These are phyloP conservation scores for Endothia cerciana DNA, from an alignment of 2,329 filamentous ascomycete species.

Conservation along the genomic window DNA sequence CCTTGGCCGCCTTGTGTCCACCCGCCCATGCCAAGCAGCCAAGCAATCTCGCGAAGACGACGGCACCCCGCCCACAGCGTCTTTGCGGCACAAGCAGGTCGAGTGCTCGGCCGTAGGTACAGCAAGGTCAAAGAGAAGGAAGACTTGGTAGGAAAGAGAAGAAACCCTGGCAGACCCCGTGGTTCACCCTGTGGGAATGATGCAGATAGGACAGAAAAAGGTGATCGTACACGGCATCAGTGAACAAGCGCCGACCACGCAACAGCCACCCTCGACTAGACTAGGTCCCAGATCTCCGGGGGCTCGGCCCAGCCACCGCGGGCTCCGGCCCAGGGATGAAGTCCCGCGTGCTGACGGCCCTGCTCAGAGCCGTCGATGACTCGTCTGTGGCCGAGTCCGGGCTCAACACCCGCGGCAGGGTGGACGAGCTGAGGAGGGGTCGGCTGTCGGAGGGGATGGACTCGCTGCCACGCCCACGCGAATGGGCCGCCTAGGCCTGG, in stretches of 20 bases:
- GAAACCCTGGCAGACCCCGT: neutral
- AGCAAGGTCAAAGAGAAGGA: neutral
- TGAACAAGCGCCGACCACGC: neutral
- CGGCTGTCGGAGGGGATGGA: slow-evolving; percentile 20
- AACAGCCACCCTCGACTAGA: neutral
- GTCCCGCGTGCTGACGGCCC: slow-evolving; percentile 15
- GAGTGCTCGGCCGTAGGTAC: neutral
- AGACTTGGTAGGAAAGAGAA: neutral
- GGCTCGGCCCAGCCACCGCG: slow-evolving; percentile 6
- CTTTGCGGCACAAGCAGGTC: too few relatives aligned
- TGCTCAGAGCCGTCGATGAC: slow-evolving; percentile 13
- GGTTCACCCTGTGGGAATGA: neutral
- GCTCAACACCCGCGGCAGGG: slow-evolving; percentile 11
- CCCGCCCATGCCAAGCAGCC: neutral
- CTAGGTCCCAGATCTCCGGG: neutral
- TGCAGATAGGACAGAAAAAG: neutral
- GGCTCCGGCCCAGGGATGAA: slow-evolving; percentile 17
- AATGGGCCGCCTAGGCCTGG: slow-evolving; percentile 27
- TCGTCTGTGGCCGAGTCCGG: slow-evolving; percentile 11
- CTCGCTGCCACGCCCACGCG: slow-evolving; percentile 16
- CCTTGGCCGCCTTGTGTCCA: neutral
- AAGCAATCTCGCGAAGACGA: slow-evolving; percentile 1
- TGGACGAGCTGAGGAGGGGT: slow-evolving; percentile 21
- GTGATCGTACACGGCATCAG: slow-evolving; percentile 5
- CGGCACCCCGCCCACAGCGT: too few relatives aligned